Base-by-base conservation (phyloP, 306 rosid genomes). In the Luffa aegyptiaca region DNA sequence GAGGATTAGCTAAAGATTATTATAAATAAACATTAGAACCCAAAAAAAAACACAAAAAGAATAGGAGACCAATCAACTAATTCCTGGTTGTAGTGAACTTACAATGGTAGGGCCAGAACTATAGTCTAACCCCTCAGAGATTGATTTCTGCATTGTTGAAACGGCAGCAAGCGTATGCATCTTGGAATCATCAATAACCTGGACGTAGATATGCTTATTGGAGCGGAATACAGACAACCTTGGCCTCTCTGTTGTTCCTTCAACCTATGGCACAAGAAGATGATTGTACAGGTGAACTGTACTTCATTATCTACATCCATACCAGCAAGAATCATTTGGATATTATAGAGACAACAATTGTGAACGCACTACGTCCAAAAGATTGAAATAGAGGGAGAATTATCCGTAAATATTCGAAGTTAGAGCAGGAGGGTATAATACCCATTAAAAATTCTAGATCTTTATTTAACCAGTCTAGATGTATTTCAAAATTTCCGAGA, bases 191-290 rank as follows among this genome's bases (percentile, higher is more conserved):
- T 96, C 99, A 55, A 96, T 96, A 83, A 96, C 99, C 86, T 96
- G 99, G 81, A 90, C 99, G 53, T 81, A 91, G 42, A 96, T 82
- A 83, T 96, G 99, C 83, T 96, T 91, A 90, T 96, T 91, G 83
- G 99, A 96, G 46, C 98, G 96, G 87, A 88, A 96, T 46, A 96
- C 96, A 14, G 91, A 82, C 82, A 96, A 82, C 83, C 99, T 86
- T 69, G 99, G 99, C 88, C 99, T 88, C 85, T 96, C 98, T 0
- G 98, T 64, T 79, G 98, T 93, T 83, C 99, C 99, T 85, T 93
- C 99, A 79, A 96, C 92, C 99, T 96, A 80, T 75, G 20, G 73
- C 80, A 57, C 57, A 57, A 55, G 79, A 41, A 77, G 49, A 81
- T 42, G 18, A 84, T 77, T 83, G 61, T 26, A 70, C n/a, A 76